Evolutionary conservation across 1,284 basidiomycete genomes (phyloP), one percentile per base, ranked within the genome.

Genomic region (Volvariella surrecta): DNA sequence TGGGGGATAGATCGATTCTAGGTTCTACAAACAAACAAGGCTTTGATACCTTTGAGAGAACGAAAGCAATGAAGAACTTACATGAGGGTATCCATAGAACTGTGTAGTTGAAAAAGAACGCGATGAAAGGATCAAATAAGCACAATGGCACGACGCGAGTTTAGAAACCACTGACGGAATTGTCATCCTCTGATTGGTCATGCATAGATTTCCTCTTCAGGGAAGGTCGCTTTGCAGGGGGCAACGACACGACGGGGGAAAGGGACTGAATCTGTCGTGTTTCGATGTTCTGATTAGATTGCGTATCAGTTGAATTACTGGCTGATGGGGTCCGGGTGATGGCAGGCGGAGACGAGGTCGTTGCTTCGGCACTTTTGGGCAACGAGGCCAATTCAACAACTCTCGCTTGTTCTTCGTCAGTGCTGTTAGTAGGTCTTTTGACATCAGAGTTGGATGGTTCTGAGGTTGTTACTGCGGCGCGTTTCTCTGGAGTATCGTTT

Each of bases 1-100:
- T 7, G 34, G 34, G 13, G 74, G 72, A 40, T 70, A 69, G 38
- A 69, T 63, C 41, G 64, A 57, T n/a, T 57, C 54, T n/a, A 68
- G 58, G 44, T 69, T 69, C 68, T 70, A 44, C 13, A 31, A 19
- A 28, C 19, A 44, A 13, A 32, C 17, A 31, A 6, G 6, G 11
- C 8, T 34, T 2, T 40, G 28, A 10, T 17, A 21, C 7, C n/a
- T 18, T 31, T 15, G 24, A 10, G 20, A 39, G 38, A 24, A 41
- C 18, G 35, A 34, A 39, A 28, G 19, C 28, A 32, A 15, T 28
- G 34, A 10, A 28, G 40, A 19, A 45, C 57, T 48, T 47, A 68
- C 65, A 54, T 62, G 52, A 48, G 64, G 66, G 44, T 67, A 68
- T 19, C 56, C 62, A 34, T 54, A 45, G 42, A 59, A 49, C 52